phyloP scores from a whole-genome alignment of 257 asterid genomes.

The Orobanche coerulescens region DNA sequence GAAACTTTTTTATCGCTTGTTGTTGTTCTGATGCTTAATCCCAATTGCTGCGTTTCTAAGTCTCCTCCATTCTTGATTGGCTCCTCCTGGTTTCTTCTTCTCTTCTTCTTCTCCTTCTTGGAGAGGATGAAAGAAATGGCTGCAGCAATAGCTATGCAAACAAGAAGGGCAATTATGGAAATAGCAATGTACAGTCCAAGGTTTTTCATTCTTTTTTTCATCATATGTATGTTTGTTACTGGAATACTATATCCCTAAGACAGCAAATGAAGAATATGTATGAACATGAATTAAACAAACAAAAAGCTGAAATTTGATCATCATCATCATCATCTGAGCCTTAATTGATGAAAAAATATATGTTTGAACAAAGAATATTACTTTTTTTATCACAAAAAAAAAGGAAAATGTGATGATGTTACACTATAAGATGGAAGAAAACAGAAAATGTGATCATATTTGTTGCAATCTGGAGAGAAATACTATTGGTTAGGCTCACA shows the following conservation, averaged over 20 bases:
- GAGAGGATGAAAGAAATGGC: constrained; percentile 29
- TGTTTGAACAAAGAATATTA: no score
- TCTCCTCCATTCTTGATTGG: constrained; percentile 25
- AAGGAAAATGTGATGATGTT: no score
- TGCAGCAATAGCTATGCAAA: constrained; percentile 29
- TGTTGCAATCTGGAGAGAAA: constrained; percentile 7
- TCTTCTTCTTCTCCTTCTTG: constrained; percentile 29
- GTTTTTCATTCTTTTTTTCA: constrained; percentile 35
- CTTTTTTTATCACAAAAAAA: constrained; percentile 25
- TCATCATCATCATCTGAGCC: no score
- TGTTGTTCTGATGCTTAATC: constrained; percentile 56
- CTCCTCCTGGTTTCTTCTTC: no score
- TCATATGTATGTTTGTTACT: constrained; percentile 25
- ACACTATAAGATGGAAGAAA: constrained; percentile 16
- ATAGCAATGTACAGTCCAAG: constrained; percentile 41
- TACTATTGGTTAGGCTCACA: constrained; percentile 10
- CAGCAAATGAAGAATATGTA: no score
- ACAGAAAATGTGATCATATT: constrained; percentile 7
- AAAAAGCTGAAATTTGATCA: no score
- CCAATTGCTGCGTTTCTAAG: constrained; percentile 53
- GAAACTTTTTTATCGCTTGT: constrained; percentile 71
- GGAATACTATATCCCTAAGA: no score
- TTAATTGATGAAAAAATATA: no score
- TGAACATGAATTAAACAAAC: no score
- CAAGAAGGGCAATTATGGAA: constrained; percentile 29